Percentiles rank a stretch among this genome's conserved stretches.
Conservation (phyloP, 768 basidiomycete species). For the Lepiota subincarnata region DNA sequence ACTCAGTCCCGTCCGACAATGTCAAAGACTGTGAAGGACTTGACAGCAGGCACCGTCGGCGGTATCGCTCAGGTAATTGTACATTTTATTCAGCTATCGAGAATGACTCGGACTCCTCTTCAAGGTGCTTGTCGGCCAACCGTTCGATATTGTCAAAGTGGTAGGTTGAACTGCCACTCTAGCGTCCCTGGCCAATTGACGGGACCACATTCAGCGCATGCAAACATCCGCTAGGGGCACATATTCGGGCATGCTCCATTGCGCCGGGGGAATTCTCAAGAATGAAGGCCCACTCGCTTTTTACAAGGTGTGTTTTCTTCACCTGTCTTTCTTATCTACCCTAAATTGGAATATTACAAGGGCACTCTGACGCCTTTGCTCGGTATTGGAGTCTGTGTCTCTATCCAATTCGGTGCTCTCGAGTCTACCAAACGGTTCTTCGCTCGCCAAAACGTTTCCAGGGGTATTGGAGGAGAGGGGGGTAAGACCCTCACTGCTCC, state of each 20-base stretch:
- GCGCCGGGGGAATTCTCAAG: conserved; percentile 85
- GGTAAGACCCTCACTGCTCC: conserved; percentile 53
- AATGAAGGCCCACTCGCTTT: conserved; percentile 92
- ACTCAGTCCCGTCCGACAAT: conserved; percentile 22
- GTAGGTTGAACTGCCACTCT: conserved; percentile 42
- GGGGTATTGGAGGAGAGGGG: conserved; percentile 60
- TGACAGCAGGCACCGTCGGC: conserved; percentile 87
- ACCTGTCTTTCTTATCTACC: background rate
- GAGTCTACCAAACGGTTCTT: conserved; percentile 84
- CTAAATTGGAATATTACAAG: conserved; percentile 32
- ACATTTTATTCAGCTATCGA: conserved; percentile 10
- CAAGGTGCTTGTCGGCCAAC: conserved; percentile 89
- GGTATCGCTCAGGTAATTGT: conserved; percentile 75
- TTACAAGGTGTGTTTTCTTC: conserved; percentile 66
- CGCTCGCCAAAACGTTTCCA: conserved; percentile 51
- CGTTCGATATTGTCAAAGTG: conserved; percentile 97
- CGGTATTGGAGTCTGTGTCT: conserved; percentile 92
- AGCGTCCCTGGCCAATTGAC: background rate
- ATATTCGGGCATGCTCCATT: conserved; percentile 82
- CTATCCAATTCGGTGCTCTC: conserved; percentile 91
- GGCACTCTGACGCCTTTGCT: conserved; percentile 87
- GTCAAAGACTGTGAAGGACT: conserved; percentile 77
- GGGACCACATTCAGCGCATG: conserved; percentile 60
- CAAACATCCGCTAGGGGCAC: conserved; percentile 92
- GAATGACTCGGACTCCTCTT: conserved; percentile 15